Evolutionary conservation across 768 basidiomycete species (phyloP), one percentile per base, ranked within the genome.

Genomic region (Trichaptum fuscoviolaceum): DNA sequence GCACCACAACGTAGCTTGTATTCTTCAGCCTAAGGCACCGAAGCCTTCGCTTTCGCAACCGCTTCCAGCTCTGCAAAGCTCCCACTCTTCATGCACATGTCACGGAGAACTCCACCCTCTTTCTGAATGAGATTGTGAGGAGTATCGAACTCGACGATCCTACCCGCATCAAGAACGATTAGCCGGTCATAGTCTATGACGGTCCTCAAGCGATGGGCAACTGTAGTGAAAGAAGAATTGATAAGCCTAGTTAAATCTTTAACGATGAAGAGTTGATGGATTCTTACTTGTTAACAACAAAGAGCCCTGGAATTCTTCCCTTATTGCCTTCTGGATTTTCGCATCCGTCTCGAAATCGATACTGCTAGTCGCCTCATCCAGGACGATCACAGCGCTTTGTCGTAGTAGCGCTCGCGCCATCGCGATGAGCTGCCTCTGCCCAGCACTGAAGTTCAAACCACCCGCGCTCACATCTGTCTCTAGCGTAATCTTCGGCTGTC

Each of bases 371-470:
- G 92, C 92, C 70, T 93, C 92, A 69, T 92, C 93, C 52, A 93
- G 78, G 18, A 94, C 84, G 63, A 94, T 87, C 69, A 94, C 85
- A 15, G 87, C 78, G 71, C 87, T 91, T 7, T 85, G 83, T 20
- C 91, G 80, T 34, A 93, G 79, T 24, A 94, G 78, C 0, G 93
- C 92, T 6, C 93, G 84, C 0, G 92, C 93, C 89, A 94, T 90
- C 0, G 92, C 89, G 64, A 95, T 90, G 18, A 94, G 78, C 71
- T 98, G 95, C 10, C 94, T 76, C 73, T 98, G 95, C 10, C 96
- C 95, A 67, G 95, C 92, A 1, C 92, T 95, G 76, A 97, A 96
- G 78, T 97, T 96, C 34, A 87, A 82, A 0, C 95, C 95, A 0
- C 94, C 94, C 0, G 91, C 83, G 0, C 92, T 92, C 9, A 96